phyloP scores from a whole-genome alignment of 2,329 filamentous ascomycete genomes.

The Trichoderma atroviride region DNA sequence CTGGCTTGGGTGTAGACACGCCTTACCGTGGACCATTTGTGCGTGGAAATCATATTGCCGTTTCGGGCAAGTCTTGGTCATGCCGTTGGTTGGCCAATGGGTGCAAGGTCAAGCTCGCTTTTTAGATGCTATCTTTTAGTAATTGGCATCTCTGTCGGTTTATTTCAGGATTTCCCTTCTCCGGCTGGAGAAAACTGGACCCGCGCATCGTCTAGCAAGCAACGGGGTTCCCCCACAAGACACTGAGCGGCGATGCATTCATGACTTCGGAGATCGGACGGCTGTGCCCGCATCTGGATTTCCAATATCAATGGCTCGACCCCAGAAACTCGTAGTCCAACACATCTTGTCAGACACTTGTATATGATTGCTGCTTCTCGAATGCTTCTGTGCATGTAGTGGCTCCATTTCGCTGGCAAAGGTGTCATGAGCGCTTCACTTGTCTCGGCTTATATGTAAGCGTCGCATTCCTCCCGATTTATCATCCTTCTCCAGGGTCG shows the following conservation, averaged over 20 bases:
- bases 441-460: not conserved
- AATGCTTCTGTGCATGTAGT: not conserved
- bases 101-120: not conserved
- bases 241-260: not conserved
- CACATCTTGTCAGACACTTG: not conserved
- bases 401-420: not conserved
- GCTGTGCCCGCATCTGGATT: not conserved
- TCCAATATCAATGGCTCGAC: not conserved
- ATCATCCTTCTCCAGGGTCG: not conserved
- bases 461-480: not conserved
- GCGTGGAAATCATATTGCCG: not conserved
- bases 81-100: not conserved
- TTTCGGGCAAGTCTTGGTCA: not conserved
- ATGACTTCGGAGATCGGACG: constrained; percentile 1
- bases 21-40: constrained; percentile 6
- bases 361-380: not conserved
- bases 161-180: not conserved
- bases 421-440: not conserved
- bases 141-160: not conserved
- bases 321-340: not conserved
- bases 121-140: not conserved
- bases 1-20: not conserved
- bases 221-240: not conserved
- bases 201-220: not conserved
- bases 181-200: constrained; percentile 1